A percentile compares a stretch with the other conserved stretches of the same genome.
Evolutionary conservation across 1,284 basidiomycete genomes (phyloP).

Genomic region (Apiotrichum veenhuisii): DNA sequence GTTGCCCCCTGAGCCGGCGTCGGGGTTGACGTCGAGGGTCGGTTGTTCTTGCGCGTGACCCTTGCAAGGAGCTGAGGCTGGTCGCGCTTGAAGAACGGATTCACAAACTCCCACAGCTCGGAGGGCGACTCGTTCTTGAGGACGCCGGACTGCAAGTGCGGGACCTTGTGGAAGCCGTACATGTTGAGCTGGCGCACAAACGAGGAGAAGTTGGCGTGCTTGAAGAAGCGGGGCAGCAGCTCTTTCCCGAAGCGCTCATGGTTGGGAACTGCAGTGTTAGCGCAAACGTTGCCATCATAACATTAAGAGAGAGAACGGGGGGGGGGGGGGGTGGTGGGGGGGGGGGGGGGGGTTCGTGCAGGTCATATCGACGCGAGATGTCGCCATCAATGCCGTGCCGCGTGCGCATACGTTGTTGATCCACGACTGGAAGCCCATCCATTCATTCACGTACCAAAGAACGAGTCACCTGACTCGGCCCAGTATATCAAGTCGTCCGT

Average conservation of each 20-base stretch:
- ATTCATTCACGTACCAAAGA: conserved; percentile 63
- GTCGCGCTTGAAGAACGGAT: conserved; percentile 81
- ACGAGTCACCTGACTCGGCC: conserved; percentile 83
- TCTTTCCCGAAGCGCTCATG: conserved; percentile 89
- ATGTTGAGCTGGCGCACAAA: conserved; percentile 97
- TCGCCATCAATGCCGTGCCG: no score
- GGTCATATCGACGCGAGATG: no score
- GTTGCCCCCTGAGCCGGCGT: conserved; percentile 14
- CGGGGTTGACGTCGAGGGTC: conserved; percentile 28
- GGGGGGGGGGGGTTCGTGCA: not conserved
- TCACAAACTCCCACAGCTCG: conserved; percentile 91
- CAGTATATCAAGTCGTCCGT: conserved; percentile 83
- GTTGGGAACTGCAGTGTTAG: conserved; percentile 68
- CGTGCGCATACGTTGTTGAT: no score
- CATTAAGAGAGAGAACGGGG: no score
- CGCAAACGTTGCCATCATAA: not conserved
- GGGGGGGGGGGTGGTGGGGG: not conserved
- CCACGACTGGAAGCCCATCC: no score
- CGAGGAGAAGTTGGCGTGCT: conserved; percentile 88
- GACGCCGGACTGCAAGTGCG: conserved; percentile 92
- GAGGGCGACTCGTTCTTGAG: conserved; percentile 72
- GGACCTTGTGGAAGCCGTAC: conserved; percentile 95
- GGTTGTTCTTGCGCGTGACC: conserved; percentile 72
- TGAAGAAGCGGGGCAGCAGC: conserved; percentile 90
- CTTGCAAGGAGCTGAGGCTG: conserved; percentile 86